Conservation (phyloP, 306 rosid genomes). For the Ceratonia siliqua region DNA sequence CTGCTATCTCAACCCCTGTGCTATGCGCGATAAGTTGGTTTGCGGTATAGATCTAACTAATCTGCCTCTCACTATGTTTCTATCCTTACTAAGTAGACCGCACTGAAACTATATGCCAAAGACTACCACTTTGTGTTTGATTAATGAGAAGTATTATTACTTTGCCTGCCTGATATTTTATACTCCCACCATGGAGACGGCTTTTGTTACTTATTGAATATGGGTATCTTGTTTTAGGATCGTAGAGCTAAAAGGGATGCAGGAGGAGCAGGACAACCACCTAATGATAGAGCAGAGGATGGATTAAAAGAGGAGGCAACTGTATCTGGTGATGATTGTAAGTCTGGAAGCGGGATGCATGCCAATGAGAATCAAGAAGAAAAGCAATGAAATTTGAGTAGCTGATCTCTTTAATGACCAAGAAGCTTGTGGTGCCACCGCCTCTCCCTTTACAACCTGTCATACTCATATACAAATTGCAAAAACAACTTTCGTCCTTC, state of each 20-base stretch:
- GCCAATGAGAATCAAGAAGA: conserved; percentile 21
- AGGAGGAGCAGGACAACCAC: conserved; percentile 30
- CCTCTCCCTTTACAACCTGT: conserved; percentile 42
- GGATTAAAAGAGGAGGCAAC: conserved; percentile 30
- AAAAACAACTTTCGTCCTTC: conserved; percentile 26
- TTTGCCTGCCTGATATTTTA: background rate
- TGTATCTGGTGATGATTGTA: conserved; percentile 29
- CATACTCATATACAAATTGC: conserved; percentile 31
- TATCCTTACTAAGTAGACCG: background rate
- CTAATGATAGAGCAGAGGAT: conserved; percentile 28
- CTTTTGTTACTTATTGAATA: conserved; percentile 19
- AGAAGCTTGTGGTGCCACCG: conserved; percentile 25
- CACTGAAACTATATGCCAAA: background rate
- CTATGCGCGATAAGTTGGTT: background rate
- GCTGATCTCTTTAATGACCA: conserved; percentile 1
- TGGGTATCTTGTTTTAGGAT: conserved; percentile 41
- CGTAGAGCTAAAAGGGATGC: conserved; percentile 35
- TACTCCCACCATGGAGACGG: background rate
- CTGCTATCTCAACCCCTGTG: background rate
- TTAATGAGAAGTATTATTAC: background rate
- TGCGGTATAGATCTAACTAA: background rate
- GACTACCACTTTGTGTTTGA: background rate
- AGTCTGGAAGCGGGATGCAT: conserved; percentile 12
- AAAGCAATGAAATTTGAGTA: conserved; percentile 20
- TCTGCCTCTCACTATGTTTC: background rate